Evolutionary conservation across 2,329 filamentous ascomycete genomes (phyloP), one percentile per base, ranked within the genome.

Genomic region (Coniochaeta prunicola): DNA sequence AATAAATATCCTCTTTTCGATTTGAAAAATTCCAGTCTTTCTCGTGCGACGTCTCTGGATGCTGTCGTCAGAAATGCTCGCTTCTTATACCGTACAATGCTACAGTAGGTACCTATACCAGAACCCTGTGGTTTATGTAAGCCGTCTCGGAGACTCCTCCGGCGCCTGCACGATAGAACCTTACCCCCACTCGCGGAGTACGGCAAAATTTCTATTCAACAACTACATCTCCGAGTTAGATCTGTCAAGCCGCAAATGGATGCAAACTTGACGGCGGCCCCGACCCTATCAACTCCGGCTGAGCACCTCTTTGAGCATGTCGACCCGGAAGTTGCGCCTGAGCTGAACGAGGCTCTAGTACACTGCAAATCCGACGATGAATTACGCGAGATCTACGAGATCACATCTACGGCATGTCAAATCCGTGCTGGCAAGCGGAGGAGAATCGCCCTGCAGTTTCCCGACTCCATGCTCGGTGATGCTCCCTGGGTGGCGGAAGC

Each of bases 401-500:
- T 97, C 64, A 80, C 83, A 60, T 83, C 90, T 59, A 97, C 94
- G 0, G 82, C 91, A 55, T 73, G 76, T 36, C 90, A 96, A 72
- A 89, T 99, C 53, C 78, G 79, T n/a, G 73, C 79, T 5, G 88
- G 85, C 48, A 80, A 80, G 71, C 96, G 91, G 83, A 82, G 76
- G 62, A 83, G 89, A 56, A 83, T 99, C 33, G 94, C 92, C 1
- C 76, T 99, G n/a, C 94, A 99, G 70, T 97, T 99, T 66, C 93
- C 94, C 0, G 94, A 99, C 74, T 81, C 88, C 30, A 96, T 97
- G 91, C 82, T 99, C 0, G 79, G 84, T 0, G 92, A 99, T 78
- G 91, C 90, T 9, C 88, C 91, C 5, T 81, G 88, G 59, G 90
- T 97, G 0, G 91, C 88, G 59, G 85, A 87, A 58, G 76, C 85